Base-by-base conservation (phyloP, 129 eudicot genomes). In the Chrysanthemum seticuspe region DNA sequence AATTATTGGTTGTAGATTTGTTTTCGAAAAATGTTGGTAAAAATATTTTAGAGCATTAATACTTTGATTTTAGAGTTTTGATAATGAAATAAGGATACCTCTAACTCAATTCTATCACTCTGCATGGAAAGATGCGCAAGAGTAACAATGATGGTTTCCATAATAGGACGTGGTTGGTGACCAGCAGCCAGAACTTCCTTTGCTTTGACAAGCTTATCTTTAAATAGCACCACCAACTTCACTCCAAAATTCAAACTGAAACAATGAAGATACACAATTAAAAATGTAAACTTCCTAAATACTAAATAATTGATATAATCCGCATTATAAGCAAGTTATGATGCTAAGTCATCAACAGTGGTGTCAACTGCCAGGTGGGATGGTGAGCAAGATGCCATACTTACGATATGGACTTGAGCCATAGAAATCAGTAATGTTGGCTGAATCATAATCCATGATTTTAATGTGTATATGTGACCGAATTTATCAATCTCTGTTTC, bases 71-170 rank as follows among this genome's bases (percentile, higher is more conserved):
- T 36, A 5, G 5, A 31, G 36, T 31, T 31, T 4, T 31, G 45
- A 36, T 36, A 36, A 36, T 6, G 36, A 67, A 60, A 72, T 63
- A 14, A 14, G 78, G 23, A 70, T 83, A 94, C 97, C 98, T 94
- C 89, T 71, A 90, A 78, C 84, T 94, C 98, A 61, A 94, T 81
- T 71, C 84, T 83, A 72, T 94, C 97, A 73, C 98, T 94, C 57
- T 87, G 84, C 65, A 87, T 73, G 59, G 87, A 92, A 70, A 94
- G 82, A 81, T 94, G 96, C 84, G 77, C 82, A 31, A 94, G 96
- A 47, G 98, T 94, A 77, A 90, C 77, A 58, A 90, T 75, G 51
- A 85, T 58, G 56, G 98, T 90, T 80, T 94, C 98, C 93, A 90
- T 79, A 44, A 78, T 40, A 52, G 88, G 91, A 47, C 82, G 83